Base-by-base conservation (phyloP, 495 filamentous ascomycete species). In the Neurospora sp. region DNA sequence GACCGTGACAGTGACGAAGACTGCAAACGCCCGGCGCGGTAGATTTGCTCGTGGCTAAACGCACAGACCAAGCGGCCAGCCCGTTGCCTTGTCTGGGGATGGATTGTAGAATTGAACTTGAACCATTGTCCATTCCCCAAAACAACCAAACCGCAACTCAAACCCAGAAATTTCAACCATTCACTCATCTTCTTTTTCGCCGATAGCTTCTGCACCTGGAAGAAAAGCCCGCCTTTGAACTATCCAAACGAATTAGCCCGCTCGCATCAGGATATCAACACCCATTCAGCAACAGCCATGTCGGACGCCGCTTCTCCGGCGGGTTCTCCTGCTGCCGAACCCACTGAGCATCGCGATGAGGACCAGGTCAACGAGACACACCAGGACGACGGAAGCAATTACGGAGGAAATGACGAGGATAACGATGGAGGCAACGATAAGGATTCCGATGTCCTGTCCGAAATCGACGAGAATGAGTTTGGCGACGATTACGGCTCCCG, bases 381-480 rank as follows among this genome's bases (percentile, higher is more conserved):
- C 16, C 20, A 65, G 6, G 53, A 35, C 6, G 53, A 65, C 27
- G 53, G 27, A 31, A 35, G 53, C 27, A 61, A 61, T 35, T 6
- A 61, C 53, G 53, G 79, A 20, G 76, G 75, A 40, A 74, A 78
- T 1, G 74, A 75, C 59, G 72, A 76, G 22, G 82, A 85, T 61
- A 74, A 82, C 5, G 77, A 78, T n/a, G 80, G 81, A 48, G 76
- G 82, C 16, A 78, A 78, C 69, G 81, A 94, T 75, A 88, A 91
- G 74, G 93, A 95, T 40, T 93, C 92, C 12, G 84, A 86, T n/a
- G 88, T 92, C 70, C 88, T 97, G 18, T 98, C 94, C 10, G 96
- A 99, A 80, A 91, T 99, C 76, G 96, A 98, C 81, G 96, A 98
- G 79, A 91, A 91, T 65, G 91, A 96, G 79, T 97, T 99, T 81